phyloP scores from a whole-genome alignment of 2,329 filamentous ascomycete species.

The Colletotrichum cereale region DNA sequence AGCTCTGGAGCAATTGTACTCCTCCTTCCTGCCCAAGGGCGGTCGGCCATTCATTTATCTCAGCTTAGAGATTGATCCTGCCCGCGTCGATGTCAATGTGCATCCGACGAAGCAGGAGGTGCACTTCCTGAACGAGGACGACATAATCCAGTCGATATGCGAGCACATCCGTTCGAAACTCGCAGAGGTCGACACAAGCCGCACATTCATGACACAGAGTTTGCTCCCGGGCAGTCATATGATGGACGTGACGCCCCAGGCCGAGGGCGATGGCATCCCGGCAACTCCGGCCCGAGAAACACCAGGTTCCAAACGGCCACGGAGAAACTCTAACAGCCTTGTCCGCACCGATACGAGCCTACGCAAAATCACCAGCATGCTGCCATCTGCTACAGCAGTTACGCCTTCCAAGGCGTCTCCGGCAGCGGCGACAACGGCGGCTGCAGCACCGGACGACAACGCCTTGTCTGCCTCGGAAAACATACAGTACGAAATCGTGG shows the following conservation, averaged over 20 bases:
- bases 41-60: slow-evolving; percentile 95
- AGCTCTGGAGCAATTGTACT: slow-evolving; percentile 90
- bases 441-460: slow-evolving; percentile 48
- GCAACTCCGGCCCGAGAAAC: slow-evolving; percentile 50
- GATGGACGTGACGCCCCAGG: slow-evolving; percentile 44
- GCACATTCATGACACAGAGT: slow-evolving; percentile 94
- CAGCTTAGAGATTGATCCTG: slow-evolving; percentile 91
- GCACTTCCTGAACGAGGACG: slow-evolving; percentile 97
- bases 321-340: slow-evolving; percentile 76
- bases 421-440: slow-evolving; percentile 41
- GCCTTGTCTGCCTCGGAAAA: slow-evolving; percentile 58
- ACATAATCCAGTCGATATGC: slow-evolving; percentile 90
- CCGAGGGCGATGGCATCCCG: slow-evolving; percentile 45
- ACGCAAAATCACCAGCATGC: slow-evolving; percentile 97
- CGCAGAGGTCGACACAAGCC: slow-evolving; percentile 89
- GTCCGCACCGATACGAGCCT: slow-evolving; percentile 89
- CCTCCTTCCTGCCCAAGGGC: slow-evolving; percentile 88
- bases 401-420: slow-evolving; percentile 18
- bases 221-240: slow-evolving; percentile 77
- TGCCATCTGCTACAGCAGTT: slow-evolving; percentile 67
- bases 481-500: slow-evolving; percentile 78
- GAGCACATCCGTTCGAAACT: slow-evolving; percentile 82
- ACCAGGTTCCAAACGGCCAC: slow-evolving; percentile 52
- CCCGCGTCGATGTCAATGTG: slow-evolving; percentile 94
- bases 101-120: slow-evolving; percentile 98